Conservation (phyloP, 345 rosid species). For the Anacardium occidentale region DNA sequence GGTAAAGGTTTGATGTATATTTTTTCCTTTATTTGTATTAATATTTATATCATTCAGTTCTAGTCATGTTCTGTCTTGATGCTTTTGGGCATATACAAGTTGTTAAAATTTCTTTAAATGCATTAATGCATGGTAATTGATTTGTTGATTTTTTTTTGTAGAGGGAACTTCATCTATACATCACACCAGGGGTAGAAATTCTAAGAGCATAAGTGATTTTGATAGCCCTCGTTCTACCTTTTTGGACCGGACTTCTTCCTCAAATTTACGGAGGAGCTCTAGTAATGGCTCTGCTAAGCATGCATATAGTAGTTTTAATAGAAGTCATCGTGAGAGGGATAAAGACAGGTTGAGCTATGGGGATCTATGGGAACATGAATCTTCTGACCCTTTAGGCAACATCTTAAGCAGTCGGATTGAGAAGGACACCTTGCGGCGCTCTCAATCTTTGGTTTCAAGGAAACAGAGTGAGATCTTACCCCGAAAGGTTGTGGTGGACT, state of each 20-base stretch:
- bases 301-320: slow-evolving; percentile 82
- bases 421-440: slow-evolving; percentile 55
- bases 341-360: slow-evolving; percentile 56
- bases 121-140: slow-evolving; percentile 12
- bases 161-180: slow-evolving; percentile 50
- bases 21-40: not conserved
- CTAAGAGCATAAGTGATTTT: slow-evolving; percentile 55
- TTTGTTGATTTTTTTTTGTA: slow-evolving; percentile 25
- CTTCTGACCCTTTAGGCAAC: slow-evolving; percentile 51
- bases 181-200: slow-evolving; percentile 51
- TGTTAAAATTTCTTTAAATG: slow-evolving; percentile 1
- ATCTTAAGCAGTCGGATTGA: slow-evolving; percentile 43
- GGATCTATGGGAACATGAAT: slow-evolving; percentile 64
- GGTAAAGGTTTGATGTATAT: not conserved
- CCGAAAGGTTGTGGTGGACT: slow-evolving; percentile 41
- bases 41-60: not conserved
- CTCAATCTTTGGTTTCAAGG: slow-evolving; percentile 65
- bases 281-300: slow-evolving; percentile 75
- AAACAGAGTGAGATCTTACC: slow-evolving; percentile 52
- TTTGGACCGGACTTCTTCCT: slow-evolving; percentile 69
- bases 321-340: slow-evolving; percentile 70
- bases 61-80: slow-evolving; percentile 2
- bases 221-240: slow-evolving; percentile 54
- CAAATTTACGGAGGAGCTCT: slow-evolving; percentile 64
- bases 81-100: slow-evolving; percentile 8